Conservation (phyloP, 2,329 filamentous ascomycete species). For the Phialophora chinensis region DNA sequence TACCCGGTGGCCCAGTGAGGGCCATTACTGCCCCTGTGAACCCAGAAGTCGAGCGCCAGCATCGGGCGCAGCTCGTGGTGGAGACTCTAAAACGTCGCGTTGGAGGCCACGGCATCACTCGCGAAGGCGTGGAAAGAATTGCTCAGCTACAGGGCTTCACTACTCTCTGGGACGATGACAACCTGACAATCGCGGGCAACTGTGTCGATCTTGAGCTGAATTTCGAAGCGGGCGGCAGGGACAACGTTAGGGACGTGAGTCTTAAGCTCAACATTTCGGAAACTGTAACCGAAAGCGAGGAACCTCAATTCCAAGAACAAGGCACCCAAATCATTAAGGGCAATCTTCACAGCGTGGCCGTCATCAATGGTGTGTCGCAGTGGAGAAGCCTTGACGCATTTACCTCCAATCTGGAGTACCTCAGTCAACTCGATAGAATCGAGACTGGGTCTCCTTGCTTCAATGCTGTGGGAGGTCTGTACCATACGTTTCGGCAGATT, state of each 20-base stretch:
- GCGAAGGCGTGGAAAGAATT: conserved; percentile 52
- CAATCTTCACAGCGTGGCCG: conserved; percentile 45
- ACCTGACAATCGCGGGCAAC: conserved; percentile 53
- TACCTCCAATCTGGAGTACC: conserved; percentile 51
- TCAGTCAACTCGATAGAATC: conserved; percentile 52
- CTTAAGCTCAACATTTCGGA: conserved; percentile 51
- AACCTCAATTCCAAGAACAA: conserved; percentile 48
- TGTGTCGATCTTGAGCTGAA: conserved; percentile 55
- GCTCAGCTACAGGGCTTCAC: conserved; percentile 53
- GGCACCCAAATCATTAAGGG: conserved; percentile 52
- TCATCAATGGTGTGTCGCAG: conserved; percentile 42
- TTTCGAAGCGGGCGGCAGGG: conserved; percentile 47
- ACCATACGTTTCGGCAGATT: conserved; percentile 50
- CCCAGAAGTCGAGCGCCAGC: conserved; percentile 50
- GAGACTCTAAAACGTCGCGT: conserved; percentile 49
- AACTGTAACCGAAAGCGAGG: conserved; percentile 48
- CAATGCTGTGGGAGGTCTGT: conserved; percentile 52
- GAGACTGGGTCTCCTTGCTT: conserved; percentile 55
- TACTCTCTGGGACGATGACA: conserved; percentile 55
- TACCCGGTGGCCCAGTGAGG: conserved; percentile 49
- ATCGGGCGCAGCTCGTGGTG: conserved; percentile 51
- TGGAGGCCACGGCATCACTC: conserved; percentile 51
- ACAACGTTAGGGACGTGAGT: conserved; percentile 52
- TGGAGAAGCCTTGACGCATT: conserved; percentile 46
- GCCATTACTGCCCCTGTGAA: conserved; percentile 48